Evolutionary conservation across 352 stramenopile genomes (phyloP).

Genomic region (Phytophthora pisi): DNA sequence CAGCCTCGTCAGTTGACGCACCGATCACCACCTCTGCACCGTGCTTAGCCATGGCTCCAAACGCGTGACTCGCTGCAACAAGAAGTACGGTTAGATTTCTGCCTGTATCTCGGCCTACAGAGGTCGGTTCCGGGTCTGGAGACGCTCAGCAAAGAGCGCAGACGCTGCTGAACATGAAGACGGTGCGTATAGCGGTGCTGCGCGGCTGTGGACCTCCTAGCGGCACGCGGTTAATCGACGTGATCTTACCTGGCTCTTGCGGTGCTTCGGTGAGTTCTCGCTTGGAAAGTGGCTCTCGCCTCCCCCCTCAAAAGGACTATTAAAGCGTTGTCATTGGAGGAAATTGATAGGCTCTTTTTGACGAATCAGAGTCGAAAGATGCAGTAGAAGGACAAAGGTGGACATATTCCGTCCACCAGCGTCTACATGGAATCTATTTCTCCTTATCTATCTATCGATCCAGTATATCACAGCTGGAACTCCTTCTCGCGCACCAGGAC

Average conservation of each 20-base stretch:
- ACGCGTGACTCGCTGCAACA: constrained; percentile 26
- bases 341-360: constrained; percentile 19
- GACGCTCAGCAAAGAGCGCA: constrained; percentile 4
- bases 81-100: constrained; percentile 16
- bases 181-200: not conserved
- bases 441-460: constrained; percentile 15
- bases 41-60: constrained; percentile 70
- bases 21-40: constrained; percentile 83
- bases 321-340: constrained; percentile 29
- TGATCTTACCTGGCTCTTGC: constrained; percentile 37
- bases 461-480: constrained; percentile 41
- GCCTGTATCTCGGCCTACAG: constrained; percentile 16
- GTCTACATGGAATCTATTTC: constrained; percentile 33
- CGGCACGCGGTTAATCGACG: not conserved
- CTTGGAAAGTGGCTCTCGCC: constrained; percentile 34
- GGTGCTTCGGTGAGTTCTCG: constrained; percentile 33
- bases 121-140: not conserved
- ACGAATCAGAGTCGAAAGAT: constrained; percentile 26
- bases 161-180: constrained; percentile 9
- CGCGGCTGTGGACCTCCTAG: not conserved
- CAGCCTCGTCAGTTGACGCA: constrained; percentile 29
- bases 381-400: not conserved
- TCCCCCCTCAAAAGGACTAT: constrained; percentile 6
- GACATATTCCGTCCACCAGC: constrained; percentile 14
- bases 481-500: constrained; percentile 73